phyloP scores from a whole-genome alignment of 495 filamentous ascomycete genomes.

The Neurospora sublineolata region DNA sequence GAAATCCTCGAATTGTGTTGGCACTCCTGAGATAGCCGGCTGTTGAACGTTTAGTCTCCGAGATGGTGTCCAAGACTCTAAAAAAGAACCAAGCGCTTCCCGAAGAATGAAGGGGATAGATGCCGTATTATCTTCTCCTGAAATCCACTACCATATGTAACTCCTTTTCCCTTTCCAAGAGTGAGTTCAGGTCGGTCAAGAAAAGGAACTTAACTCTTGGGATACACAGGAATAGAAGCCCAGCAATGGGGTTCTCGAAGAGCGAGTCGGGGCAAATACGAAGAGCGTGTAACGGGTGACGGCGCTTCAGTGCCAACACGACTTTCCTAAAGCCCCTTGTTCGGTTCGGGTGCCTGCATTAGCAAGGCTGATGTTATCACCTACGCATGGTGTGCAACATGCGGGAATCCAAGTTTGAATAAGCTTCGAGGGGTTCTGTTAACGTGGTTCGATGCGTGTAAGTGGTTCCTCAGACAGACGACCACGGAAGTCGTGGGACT shows the following conservation, averaged over 20 bases:
- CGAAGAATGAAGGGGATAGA: background rate
- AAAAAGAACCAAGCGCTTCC: background rate
- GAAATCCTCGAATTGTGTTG: background rate
- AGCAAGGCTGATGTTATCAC: slow-evolving; percentile 9
- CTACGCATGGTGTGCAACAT: background rate
- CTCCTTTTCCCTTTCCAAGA: background rate
- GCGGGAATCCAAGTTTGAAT: background rate
- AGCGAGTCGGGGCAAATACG: slow-evolving; percentile 8
- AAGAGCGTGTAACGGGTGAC: slow-evolving; percentile 22
- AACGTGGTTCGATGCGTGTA: background rate
- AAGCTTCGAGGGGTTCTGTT: background rate
- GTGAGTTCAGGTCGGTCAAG: background rate
- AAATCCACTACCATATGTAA: too few species aligned
- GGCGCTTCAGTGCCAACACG: background rate
- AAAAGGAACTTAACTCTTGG: background rate
- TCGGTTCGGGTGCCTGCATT: slow-evolving; percentile 15
- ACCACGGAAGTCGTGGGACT: background rate
- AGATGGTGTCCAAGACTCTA: background rate
- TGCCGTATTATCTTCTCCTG: background rate
- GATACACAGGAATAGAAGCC: background rate
- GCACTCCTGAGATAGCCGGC: background rate
- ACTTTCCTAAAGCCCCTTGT: slow-evolving; percentile 2
- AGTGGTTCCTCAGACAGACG: background rate
- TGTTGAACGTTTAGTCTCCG: background rate
- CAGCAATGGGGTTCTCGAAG: background rate